These are phyloP conservation scores for Coemansia sp. DNA, from an alignment of 192 early-diverging fungal genomes.

Conservation along the genomic window DNA sequence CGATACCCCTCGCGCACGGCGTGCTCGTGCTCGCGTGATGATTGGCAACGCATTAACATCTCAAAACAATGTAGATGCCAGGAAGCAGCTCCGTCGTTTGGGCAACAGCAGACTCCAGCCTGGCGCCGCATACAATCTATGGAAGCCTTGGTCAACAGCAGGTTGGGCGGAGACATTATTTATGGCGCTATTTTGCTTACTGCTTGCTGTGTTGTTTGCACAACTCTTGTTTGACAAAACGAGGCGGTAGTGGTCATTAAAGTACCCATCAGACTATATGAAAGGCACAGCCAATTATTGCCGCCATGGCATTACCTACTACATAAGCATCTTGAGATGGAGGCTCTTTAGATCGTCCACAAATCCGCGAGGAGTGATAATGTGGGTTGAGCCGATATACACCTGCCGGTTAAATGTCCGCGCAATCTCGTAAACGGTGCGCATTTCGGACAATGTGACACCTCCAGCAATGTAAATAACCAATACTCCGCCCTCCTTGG, in stretches of 20 bases:
- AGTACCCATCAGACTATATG: too few species aligned
- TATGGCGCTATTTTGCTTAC: slow-evolving; percentile 14
- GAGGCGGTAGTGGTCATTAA: not conserved
- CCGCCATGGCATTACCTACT: not conserved
- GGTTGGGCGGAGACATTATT: slow-evolving; percentile 21
- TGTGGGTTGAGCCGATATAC: slow-evolving; percentile 56
- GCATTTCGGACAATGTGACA: slow-evolving; percentile 53
- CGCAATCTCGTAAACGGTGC: slow-evolving; percentile 52
- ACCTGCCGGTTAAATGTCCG: slow-evolving; percentile 40
- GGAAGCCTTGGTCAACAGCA: slow-evolving; percentile 36
- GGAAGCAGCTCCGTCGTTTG: slow-evolving; percentile 1
- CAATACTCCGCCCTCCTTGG: slow-evolving; percentile 24
- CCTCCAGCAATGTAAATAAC: slow-evolving; percentile 56
- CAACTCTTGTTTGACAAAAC: slow-evolving; percentile 22
- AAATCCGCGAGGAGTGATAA: slow-evolving; percentile 53
- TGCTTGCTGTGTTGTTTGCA: slow-evolving; percentile 16
- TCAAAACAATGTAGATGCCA: not conserved
- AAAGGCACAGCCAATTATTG: not conserved
- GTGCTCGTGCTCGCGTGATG: slow-evolving; percentile 1
- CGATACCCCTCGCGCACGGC: not conserved
- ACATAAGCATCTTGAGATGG: slow-evolving; percentile 32
- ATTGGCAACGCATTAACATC: not conserved
- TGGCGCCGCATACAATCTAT: slow-evolving; percentile 34
- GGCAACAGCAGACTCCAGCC: slow-evolving; percentile 6
- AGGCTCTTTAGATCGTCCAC: slow-evolving; percentile 49